Conservation (phyloP, 2,329 filamentous ascomycete genomes). For the Fusarium brachygibbosum region DNA sequence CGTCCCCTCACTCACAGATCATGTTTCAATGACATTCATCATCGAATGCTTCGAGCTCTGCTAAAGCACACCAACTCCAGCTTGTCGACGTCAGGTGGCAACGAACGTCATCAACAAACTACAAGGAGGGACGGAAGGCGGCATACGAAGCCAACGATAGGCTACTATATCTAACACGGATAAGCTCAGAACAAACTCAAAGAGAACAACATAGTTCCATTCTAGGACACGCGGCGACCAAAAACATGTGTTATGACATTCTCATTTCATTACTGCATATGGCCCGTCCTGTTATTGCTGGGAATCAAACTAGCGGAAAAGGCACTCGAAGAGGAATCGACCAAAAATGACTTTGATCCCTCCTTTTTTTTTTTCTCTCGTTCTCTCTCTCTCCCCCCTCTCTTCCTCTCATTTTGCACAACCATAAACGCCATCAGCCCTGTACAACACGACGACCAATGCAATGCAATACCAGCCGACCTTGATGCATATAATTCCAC, state of each 20-base stretch:
- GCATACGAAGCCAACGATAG: constrained; percentile 17
- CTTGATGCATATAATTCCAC: constrained; percentile 55
- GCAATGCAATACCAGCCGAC: constrained; percentile 50
- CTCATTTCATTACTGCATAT: constrained; percentile 45
- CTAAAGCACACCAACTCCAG: not conserved
- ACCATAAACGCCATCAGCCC: constrained; percentile 50
- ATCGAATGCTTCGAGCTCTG: not conserved
- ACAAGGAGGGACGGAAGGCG: constrained; percentile 8
- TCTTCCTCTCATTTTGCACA: constrained; percentile 34
- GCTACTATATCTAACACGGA: constrained; percentile 13
- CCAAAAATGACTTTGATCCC: constrained; percentile 24
- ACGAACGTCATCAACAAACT: constrained; percentile 36
- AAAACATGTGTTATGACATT: constrained; percentile 27
- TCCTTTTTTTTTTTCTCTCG: constrained; percentile 4
- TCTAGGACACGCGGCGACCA: constrained; percentile 2
- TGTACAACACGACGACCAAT: constrained; percentile 48
- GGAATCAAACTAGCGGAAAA: constrained; percentile 36
- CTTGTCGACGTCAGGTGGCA: constrained; percentile 27
- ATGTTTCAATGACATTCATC: not conserved
- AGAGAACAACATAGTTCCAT: constrained; percentile 11
- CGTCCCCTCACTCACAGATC: not conserved
- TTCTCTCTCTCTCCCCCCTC: not conserved
- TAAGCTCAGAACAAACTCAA: constrained; percentile 26
- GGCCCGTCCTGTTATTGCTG: constrained; percentile 33
- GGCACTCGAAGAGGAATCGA: constrained; percentile 17